A percentile compares a stretch with the other conserved stretches of the same genome.
phyloP scores from a whole-genome alignment of 2,329 filamentous ascomycete species.

The Claviceps africana region DNA sequence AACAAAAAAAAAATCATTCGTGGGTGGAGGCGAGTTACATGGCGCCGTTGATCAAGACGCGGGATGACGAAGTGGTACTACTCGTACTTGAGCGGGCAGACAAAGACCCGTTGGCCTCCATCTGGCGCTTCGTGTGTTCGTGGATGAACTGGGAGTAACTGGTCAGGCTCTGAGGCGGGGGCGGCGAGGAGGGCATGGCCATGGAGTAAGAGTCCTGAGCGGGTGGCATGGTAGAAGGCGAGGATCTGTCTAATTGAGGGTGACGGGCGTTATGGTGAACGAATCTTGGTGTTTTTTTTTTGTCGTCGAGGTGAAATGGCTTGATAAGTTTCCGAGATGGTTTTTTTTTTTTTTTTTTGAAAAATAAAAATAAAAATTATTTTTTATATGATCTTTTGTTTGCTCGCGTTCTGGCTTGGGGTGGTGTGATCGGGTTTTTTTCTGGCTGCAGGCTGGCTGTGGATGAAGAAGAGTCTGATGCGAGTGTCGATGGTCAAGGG shows the following conservation, averaged over 20 bases:
- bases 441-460: background rate
- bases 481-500: background rate
- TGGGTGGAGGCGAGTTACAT: background rate
- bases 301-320: too few species aligned
- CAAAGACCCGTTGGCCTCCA: slow-evolving; percentile 36
- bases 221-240: slow-evolving; percentile 20
- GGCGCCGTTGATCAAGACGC: slow-evolving; percentile 16
- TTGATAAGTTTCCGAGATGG: background rate
- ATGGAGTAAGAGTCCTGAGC: slow-evolving; percentile 25
- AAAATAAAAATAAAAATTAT: too few species aligned
- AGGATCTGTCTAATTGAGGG: background rate
- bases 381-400: background rate
- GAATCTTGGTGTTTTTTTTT: background rate
- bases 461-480: background rate
- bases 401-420: too few species aligned
- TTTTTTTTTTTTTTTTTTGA: background rate
- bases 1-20: too few species aligned
- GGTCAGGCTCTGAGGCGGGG: slow-evolving; percentile 33
- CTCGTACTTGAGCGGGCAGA: slow-evolving; percentile 8
- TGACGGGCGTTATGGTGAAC: background rate
- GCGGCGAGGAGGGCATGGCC: slow-evolving; percentile 22
- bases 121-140: slow-evolving; percentile 50
- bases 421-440: too few species aligned
- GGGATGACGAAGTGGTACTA: slow-evolving; percentile 10
- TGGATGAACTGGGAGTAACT: slow-evolving; percentile 49